These are phyloP conservation scores for Salvia hispanica DNA, from an alignment of 257 asterid genomes.

Conservation along the genomic window DNA sequence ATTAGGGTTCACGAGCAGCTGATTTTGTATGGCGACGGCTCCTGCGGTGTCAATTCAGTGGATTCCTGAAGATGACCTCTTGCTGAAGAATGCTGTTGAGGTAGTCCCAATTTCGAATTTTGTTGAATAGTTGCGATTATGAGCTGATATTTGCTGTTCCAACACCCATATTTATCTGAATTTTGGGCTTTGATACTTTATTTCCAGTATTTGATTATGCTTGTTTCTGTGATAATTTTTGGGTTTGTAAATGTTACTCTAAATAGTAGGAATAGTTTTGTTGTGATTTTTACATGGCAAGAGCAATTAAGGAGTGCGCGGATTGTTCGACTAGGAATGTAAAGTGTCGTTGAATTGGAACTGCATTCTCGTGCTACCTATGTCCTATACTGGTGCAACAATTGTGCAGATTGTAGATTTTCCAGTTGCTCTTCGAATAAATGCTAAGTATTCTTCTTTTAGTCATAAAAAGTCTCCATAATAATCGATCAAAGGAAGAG, in stretches of 20 bases:
- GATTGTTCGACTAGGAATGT: slow-evolving; percentile 2
- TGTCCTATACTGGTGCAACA: not conserved
- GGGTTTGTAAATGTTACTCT: not conserved
- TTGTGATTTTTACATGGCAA: not conserved
- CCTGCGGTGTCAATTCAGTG: slow-evolving; percentile 50
- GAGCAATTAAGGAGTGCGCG: not conserved
- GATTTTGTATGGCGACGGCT: slow-evolving; percentile 52
- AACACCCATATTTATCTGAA: slow-evolving; percentile 9
- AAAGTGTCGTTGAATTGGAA: not conserved
- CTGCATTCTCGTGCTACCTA: not conserved
- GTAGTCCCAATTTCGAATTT: slow-evolving; percentile 37
- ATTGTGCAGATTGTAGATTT: not conserved
- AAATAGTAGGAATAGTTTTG: not conserved
- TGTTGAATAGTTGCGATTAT: not conserved
- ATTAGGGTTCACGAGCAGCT: slow-evolving; percentile 51
- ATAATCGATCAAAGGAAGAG: slow-evolving; percentile 8
- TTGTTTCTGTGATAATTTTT: slow-evolving; percentile 9
- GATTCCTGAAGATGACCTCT: slow-evolving; percentile 86
- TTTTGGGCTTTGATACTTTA: not conserved
- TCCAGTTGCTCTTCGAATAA: not conserved
- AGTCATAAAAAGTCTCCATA: slow-evolving; percentile 5
- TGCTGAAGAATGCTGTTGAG: slow-evolving; percentile 84
- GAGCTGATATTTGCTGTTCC: not conserved
- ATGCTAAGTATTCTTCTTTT: slow-evolving; percentile 13
- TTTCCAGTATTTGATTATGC: not conserved